Evolutionary conservation across 768 basidiomycete genomes (phyloP), one percentile per base, ranked within the genome.

Genomic region (Pleurotus pulmonarius): DNA sequence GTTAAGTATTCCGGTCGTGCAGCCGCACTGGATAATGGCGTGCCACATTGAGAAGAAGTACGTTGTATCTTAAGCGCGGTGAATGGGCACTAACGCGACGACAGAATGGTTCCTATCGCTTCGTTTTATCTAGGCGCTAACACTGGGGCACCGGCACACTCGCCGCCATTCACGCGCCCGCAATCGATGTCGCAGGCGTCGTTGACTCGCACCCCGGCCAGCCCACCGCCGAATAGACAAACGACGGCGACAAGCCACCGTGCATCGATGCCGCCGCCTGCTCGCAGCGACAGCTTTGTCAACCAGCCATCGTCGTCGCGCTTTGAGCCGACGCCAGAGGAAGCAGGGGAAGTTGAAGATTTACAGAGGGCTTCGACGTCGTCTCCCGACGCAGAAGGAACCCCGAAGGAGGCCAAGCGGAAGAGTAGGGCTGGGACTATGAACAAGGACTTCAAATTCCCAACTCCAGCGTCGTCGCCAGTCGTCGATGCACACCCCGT

Each of bases 21-120:
- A 94, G 59, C 96, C 96, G 1, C 87, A 90, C 46, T 98, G 97
- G 96, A 81, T 98, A 60, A 68, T 98, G 29, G 93, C 95, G 0
- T 98, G 96, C 66, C 82, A 88, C 49, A 69, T 82, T 0, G 92
- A 96, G 67, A 87, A 87, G 65, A 90, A 87, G 93, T 94, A 59
- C 60, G 85, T 59, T 53, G 40, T 20, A 8, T 18, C 41, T 26
- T 13, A 58, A 29, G 55, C 41, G 11, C 25, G 13, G 24, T 26
- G 4, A 46, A 44, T 56, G 16, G 58, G 48, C 16, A 39, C 34
- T 8, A 16, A 3, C 54, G 49, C 26, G 49, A 55, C 52, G 26
- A 18, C 22, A 92, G 91, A 65, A 93, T 96, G 89, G 82, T 94
- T 6, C 88, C 93, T 3, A 94, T 94, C 57, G 82, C 87, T 1